Conservation (phyloP, 169 alveolate species). For the Blepharisma undulans region DNA sequence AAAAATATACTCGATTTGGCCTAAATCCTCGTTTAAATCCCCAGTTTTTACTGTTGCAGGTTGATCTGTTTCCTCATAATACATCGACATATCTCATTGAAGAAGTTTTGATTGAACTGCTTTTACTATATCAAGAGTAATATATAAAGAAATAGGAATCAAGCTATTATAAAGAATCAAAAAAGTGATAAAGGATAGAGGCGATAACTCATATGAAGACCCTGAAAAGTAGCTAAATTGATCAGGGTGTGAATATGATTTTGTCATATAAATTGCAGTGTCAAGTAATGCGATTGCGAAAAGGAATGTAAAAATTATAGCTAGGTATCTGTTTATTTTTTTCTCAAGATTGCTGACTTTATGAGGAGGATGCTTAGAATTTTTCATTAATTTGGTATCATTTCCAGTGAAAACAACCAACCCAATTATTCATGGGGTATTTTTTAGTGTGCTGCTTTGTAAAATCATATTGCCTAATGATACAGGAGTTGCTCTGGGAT, state of each 20-base stretch:
- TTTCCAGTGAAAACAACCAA: conserved; percentile 23
- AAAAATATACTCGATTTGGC: conserved; percentile 88
- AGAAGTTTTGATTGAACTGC: conserved; percentile 91
- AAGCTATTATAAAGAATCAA: conserved; percentile 88
- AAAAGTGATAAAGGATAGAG: conserved; percentile 74
- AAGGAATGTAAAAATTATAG: not conserved
- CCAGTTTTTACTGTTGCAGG: conserved; percentile 73
- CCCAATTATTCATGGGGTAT: conserved; percentile 25
- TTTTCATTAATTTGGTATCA: conserved; percentile 73
- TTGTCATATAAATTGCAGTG: not conserved
- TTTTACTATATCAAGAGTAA: conserved; percentile 93
- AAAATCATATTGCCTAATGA: conserved; percentile 50
- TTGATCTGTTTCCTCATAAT: conserved; percentile 70
- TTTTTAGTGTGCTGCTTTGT: conserved; percentile 5
- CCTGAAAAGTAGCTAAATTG: not conserved
- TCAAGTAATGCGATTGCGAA: conserved; percentile 35
- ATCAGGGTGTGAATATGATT: not conserved
- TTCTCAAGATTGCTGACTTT: conserved; percentile 66
- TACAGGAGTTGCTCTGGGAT: not conserved
- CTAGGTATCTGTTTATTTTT: conserved; percentile 53
- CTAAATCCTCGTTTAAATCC: conserved; percentile 85
- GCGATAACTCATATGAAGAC: not conserved
- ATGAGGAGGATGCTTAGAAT: conserved; percentile 56
- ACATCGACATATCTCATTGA: conserved; percentile 78
- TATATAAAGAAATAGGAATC: conserved; percentile 94